Conservation (phyloP, 768 basidiomycete species). For the Coprinellus micaceus region DNA sequence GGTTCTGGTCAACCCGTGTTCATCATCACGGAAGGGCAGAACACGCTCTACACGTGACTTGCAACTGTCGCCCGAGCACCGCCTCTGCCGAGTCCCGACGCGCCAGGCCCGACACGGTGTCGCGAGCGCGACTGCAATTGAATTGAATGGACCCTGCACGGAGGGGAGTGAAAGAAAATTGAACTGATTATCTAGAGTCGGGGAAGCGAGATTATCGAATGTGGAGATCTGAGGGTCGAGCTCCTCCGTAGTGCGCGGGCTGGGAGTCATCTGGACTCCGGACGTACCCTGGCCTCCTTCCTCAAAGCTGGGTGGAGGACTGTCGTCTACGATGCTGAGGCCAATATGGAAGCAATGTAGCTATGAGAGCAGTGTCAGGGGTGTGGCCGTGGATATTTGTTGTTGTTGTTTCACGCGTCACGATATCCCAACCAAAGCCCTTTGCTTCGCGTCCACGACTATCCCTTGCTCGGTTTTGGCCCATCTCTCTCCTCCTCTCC, state of each 20-base stretch:
- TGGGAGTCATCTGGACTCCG: too few species aligned
- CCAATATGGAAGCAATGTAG: too few species aligned
- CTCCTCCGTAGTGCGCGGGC: too few species aligned
- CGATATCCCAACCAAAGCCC: not conserved
- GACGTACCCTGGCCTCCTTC: too few species aligned
- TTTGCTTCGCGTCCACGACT: not conserved
- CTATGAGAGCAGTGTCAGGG: not conserved
- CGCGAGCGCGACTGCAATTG: not conserved
- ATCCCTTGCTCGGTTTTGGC: not conserved
- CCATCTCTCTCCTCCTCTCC: not conserved
- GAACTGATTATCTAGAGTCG: too few species aligned
- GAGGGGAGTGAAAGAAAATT: not conserved
- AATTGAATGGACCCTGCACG: too few species aligned
- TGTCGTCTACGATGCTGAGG: too few species aligned
- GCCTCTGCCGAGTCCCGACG: not conserved
- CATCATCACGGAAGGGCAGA: not conserved
- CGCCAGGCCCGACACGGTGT: not conserved
- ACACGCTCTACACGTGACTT: conserved; percentile 11
- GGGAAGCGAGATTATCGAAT: too few species aligned
- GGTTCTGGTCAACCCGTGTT: conserved; percentile 9
- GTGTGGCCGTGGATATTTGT: conserved; percentile 3
- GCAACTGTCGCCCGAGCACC: not conserved
- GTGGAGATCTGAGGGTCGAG: too few species aligned
- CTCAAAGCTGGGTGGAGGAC: too few species aligned
- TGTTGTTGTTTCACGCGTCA: conserved; percentile 11